Evolutionary conservation across 106 monocot species (phyloP).

Genomic region (Allium cepa): DNA sequence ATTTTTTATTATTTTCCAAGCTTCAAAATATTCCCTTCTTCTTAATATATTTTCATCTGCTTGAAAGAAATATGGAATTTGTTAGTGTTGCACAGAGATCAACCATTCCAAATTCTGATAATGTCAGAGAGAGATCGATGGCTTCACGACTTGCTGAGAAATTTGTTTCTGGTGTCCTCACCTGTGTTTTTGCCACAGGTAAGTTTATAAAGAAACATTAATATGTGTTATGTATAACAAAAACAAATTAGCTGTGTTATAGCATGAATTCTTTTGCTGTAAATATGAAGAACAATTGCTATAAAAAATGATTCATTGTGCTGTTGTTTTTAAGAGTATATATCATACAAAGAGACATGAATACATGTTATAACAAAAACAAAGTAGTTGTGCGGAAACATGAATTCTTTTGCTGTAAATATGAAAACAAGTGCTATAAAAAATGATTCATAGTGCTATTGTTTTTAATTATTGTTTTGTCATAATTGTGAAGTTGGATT

Average conservation of each 20-base stretch:
- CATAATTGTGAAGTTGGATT: constrained; percentile 48
- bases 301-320: neutral
- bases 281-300: neutral
- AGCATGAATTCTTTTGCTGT: neutral
- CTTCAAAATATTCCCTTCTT: constrained; percentile 2
- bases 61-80: constrained; percentile 4
- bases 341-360: neutral
- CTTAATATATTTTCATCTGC: neutral
- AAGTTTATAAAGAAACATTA: constrained; percentile 5
- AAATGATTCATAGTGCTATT: neutral
- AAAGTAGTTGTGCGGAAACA: neutral
- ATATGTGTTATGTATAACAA: neutral
- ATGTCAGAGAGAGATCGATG: neutral
- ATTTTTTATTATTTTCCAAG: neutral
- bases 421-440: neutral
- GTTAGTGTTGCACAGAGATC: neutral
- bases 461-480: neutral
- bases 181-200: constrained; percentile 58
- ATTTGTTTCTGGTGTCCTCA: constrained; percentile 27
- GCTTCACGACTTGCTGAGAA: constrained; percentile 23
- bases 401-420: neutral
- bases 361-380: neutral
- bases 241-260: neutral
- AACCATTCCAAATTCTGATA: neutral
- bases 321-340: neutral